Evolutionary conservation across 768 basidiomycete species (phyloP), one percentile per base, ranked within the genome.

Genomic region (Tephrocybe sp.): DNA sequence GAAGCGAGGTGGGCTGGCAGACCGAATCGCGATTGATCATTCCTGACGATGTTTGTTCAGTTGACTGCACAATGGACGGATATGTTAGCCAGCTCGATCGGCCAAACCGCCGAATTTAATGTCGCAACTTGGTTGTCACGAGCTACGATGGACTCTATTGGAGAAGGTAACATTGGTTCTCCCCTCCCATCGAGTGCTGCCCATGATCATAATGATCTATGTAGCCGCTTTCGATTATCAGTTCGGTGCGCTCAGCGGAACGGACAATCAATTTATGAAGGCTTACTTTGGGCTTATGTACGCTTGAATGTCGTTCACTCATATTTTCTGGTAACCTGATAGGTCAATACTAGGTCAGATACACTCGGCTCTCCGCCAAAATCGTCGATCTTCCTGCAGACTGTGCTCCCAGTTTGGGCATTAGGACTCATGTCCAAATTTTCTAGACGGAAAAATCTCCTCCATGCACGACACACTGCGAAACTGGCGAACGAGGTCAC

Each of bases 191-290:
- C 11, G 29, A 48, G n/a, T n/a, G n/a, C n/a, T n/a, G n/a, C n/a
- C n/a, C n/a, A n/a, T n/a, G n/a, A n/a, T n/a, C n/a, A n/a, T n/a
- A n/a, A n/a, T n/a, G n/a, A n/a, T n/a, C n/a, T 39, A 15, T 18
- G 11, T n/a, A 77, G 76, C 76, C 48, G 76, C 76, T 2, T 77
- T 77, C 62, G 80, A 80, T 56, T 79, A 79, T 58, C 72, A 80
- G 15, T 80, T 83, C 49, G 79, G 78, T 21, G 76, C 76, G 0
- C 57, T 82, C n/a, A 64, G 72, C 11, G 66, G 78, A 47, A 58
- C 66, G 2, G 69, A 78, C 38, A 80, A 79, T 58, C 73, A 75
- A 49, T 75, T 83, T 39, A 77, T 75, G 63, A 71, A 74, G 53
- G 76, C 79, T 3, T 82, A 81, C 59, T 69, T 72, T 47, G 78